Conservation (phyloP, 768 basidiomycete species). For the Infundibulicybe gibba region DNA sequence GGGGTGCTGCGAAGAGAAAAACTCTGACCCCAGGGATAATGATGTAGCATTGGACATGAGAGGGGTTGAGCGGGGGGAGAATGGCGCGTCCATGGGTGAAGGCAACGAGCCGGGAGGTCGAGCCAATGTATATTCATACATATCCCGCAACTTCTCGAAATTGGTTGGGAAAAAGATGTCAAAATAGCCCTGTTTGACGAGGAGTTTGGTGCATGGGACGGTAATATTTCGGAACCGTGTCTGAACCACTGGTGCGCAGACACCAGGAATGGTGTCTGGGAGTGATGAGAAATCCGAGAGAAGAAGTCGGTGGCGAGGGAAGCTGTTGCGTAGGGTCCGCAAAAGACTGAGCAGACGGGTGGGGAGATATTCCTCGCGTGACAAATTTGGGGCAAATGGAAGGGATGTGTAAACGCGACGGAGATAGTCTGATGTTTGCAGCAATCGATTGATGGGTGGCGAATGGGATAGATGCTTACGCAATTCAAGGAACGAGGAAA, state of each 20-base stretch:
- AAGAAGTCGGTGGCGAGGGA: constrained; percentile 92
- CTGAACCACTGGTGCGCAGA: constrained; percentile 90
- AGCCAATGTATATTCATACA: constrained; percentile 83
- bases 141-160: constrained; percentile 79
- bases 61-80: constrained; percentile 45
- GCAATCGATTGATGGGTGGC: constrained; percentile 51
- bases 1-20: constrained; percentile 68
- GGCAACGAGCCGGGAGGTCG: constrained; percentile 34
- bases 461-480: constrained; percentile 57
- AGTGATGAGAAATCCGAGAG: constrained; percentile 90
- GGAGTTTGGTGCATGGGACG: constrained; percentile 85
- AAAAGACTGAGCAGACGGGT: constrained; percentile 87
- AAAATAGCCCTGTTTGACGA: constrained; percentile 94
- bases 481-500: constrained; percentile 71
- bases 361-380: constrained; percentile 85
- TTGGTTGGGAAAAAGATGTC: constrained; percentile 99
- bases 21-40: constrained; percentile 52
- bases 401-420: constrained; percentile 65
- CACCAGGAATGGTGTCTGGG: constrained; percentile 79
- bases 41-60: constrained; percentile 46
- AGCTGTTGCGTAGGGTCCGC: constrained; percentile 73
- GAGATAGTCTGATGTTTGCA: constrained; percentile 50
- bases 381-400: constrained; percentile 90
- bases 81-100: constrained; percentile 20
- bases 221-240: constrained; percentile 83